Evolutionary conservation across 495 filamentous ascomycete species (phyloP), one percentile per base, ranked within the genome.

Genomic region (Durotheca rogersii): DNA sequence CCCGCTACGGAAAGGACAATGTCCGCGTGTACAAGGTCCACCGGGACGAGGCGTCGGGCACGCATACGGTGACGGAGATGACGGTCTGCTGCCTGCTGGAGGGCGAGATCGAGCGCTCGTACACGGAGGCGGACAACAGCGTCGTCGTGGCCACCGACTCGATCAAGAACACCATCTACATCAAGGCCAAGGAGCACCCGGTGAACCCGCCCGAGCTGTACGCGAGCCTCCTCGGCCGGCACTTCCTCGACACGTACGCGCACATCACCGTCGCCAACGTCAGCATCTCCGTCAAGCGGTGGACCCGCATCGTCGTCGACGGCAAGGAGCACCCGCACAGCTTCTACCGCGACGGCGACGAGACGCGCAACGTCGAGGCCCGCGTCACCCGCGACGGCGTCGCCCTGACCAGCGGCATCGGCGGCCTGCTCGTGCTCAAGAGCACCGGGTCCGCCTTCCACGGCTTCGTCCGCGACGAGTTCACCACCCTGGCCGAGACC

Each of bases 381-480:
- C 68, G 68, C 44, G 77, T 82, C 56, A 72, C 73, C 41, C 73
- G 77, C 53, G 44, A 48, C 15, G 87, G 87, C 37, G 84, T 96
- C 66, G 76, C 80, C 36, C 77, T 95, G 64, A 77, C 74, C 56
- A 88, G 86, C 50, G 77, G 79, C 20, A 83, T 95, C 63, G 69
- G 72, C 45, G 88, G 85, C 12, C 78, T 98, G 40, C 76, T 90
- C 12, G 90, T 98, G 53, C 83, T 98, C 58, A 98, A 98, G 76
- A 91, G 85, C 75, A 98, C 93, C n/a, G 90, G 89, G 23, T 96
- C 91, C 23, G 88, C 88, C 53, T 98, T 98, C 81, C 86, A 93
- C 75, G 87, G 90, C 53, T 98, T 95, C 72, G 71, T 95, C 31
- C 82, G 85, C 29, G 89, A 98, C 71, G 90, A 93, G 72, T 98